These are phyloP conservation scores for Marasmius tenuissimus DNA, from an alignment of 1,284 basidiomycete genomes.

Conservation along the genomic window DNA sequence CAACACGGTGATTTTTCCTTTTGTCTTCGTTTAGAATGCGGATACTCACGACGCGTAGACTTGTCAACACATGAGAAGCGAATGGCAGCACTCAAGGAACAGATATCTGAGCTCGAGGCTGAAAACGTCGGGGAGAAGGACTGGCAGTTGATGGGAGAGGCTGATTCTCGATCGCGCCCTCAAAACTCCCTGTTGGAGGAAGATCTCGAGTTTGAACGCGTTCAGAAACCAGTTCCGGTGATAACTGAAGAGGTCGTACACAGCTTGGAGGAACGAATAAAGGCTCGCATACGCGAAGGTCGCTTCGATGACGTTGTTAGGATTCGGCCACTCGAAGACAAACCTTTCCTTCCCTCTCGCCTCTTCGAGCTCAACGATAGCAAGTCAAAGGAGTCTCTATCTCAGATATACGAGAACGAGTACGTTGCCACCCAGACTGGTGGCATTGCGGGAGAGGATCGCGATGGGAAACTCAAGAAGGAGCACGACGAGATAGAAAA, in stretches of 20 bases:
- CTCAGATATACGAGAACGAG: slow-evolving; percentile 96
- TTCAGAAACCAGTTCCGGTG: slow-evolving; percentile 84
- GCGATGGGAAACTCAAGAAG: slow-evolving; percentile 86
- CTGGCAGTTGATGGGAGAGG: slow-evolving; percentile 95
- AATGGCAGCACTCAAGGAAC: slow-evolving; percentile 55
- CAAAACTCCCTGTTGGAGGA: slow-evolving; percentile 92
- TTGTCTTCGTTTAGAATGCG: not conserved
- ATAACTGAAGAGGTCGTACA: slow-evolving; percentile 89
- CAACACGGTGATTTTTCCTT: slow-evolving; percentile 34
- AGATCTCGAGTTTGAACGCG: slow-evolving; percentile 93
- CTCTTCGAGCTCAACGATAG: slow-evolving; percentile 90
- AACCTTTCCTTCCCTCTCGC: slow-evolving; percentile 88
- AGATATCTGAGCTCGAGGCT: slow-evolving; percentile 70
- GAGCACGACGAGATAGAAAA: slow-evolving; percentile 87
- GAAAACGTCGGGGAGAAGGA: slow-evolving; percentile 75
- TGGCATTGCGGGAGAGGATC: slow-evolving; percentile 63
- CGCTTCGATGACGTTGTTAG: slow-evolving; percentile 93
- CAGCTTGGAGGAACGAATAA: slow-evolving; percentile 89
- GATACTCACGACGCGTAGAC: slow-evolving; percentile 27
- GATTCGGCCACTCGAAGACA: slow-evolving; percentile 75
- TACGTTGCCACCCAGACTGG: slow-evolving; percentile 70
- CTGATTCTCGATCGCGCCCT: slow-evolving; percentile 78
- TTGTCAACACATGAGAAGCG: slow-evolving; percentile 67
- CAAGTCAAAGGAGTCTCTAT: slow-evolving; percentile 86
- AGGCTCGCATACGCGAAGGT: slow-evolving; percentile 83